Conservation (phyloP, 805 yeast species). For the Barnettozyma sp. region DNA sequence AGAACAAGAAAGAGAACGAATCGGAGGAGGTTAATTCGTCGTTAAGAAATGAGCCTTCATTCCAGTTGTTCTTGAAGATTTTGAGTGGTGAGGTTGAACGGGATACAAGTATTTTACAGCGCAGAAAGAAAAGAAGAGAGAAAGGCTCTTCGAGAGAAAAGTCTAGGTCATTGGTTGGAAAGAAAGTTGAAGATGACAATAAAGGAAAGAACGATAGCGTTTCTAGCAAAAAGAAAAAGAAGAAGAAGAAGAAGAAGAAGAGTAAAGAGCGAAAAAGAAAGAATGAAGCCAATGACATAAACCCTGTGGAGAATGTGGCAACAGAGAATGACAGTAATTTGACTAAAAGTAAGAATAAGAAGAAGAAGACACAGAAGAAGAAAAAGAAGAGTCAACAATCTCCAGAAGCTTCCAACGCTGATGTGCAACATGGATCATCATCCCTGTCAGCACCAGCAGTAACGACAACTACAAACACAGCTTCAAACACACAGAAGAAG, state of each 20-base stretch:
- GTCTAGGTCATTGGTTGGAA: too few species aligned
- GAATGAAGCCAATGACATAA: too few species aligned
- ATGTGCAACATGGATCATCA: too few species aligned
- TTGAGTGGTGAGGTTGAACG: slow-evolving; percentile 17
- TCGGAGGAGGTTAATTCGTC: not conserved
- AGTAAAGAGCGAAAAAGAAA: not conserved
- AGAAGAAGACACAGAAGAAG: slow-evolving; percentile 1
- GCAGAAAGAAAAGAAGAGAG: not conserved
- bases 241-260: not conserved
- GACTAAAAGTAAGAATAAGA: not conserved
- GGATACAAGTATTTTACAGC: slow-evolving; percentile 14
- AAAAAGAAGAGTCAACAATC: not conserved
- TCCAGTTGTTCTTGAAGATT: slow-evolving; percentile 19
- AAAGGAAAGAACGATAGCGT: too few species aligned
- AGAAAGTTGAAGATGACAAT: too few species aligned
- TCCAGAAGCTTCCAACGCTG: not conserved
- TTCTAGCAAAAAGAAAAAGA: too few species aligned
- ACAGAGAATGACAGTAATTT: not conserved
- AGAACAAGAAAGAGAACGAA: not conserved
- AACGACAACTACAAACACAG: too few species aligned
- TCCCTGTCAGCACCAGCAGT: too few species aligned
- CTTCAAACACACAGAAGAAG: too few species aligned
- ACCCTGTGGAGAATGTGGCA: not conserved
- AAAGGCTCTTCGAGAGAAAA: not conserved
- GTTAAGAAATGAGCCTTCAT: slow-evolving; percentile 19